Base-by-base conservation (phyloP, 2,329 filamentous ascomycete species). In the Nothophoma quercina region DNA sequence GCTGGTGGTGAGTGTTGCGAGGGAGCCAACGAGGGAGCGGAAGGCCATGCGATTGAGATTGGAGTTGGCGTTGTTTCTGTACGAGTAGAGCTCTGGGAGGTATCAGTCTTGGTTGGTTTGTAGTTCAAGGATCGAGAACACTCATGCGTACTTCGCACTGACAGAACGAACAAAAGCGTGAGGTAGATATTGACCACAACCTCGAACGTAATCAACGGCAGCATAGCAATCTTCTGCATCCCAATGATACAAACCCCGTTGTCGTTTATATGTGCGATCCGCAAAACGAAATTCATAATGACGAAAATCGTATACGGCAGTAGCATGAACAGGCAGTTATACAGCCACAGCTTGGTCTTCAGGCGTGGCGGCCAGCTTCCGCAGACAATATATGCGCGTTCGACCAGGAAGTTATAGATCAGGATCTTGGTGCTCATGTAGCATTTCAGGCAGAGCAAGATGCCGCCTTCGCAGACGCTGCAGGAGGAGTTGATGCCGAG, bases 361-460 rank as follows among this genome's bases (percentile, higher is more conserved):
- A 82, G 59, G n/a, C 85, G 78, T 5, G 74, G 71, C 43, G 79
- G 81, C n/a, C 75, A 71, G 10, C 76, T 78, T 22, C 81, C 80
- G 41, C 83, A 79, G 44, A 88, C 83, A 39, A 87, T 84, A 59
- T 84, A 82, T 80, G 82, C 84, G 70, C 85, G 85, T 66, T 88
- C 86, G 1, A 86, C 84, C 2, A 88, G 74, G 64, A 88, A 88
- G 21, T 85, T 76, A 62, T 88, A 88, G n/a, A 87, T 84, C 18
- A 87, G 71, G 74, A 87, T 81, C 74, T 88, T 88, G 2, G 85
- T 86, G 2, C 83, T 83, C 43, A 88, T 77, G 62, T 88, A 88
- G 58, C 81, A 87, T 5, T 80, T 72, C 2, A 88, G 75, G 64
- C 85, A 88, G 1, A 88, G 73, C 5, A 87, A 58, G 32, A 88